Base-by-base conservation (phyloP, 306 rosid species). In the Gillenia trifoliata region DNA sequence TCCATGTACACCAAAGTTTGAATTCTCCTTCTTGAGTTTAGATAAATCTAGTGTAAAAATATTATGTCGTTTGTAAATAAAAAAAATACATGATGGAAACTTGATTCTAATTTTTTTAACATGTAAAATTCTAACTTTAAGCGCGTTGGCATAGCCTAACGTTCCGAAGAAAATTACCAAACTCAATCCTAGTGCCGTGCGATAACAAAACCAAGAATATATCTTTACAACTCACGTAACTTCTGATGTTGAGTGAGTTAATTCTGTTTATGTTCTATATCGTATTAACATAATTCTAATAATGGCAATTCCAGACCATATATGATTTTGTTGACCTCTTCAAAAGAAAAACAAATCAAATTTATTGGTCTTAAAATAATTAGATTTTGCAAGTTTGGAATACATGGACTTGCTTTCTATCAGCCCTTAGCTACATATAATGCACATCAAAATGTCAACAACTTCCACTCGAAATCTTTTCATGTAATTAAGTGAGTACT, bases 381-480 rank as follows among this genome's bases (percentile, higher is more conserved):
- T 36, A 17, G 52, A 15, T 64, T 56, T 70, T 22, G 41, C 20
- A 20, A 20, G 20, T 15, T 29, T 26, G 36, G 66, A 40, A 77
- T 50, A 59, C 56, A 65, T 71, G 65, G 86, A 50, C 4, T 10
- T 6, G 38, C 61, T 63, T 22, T 17, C 1, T 2, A 34, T 41
- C 5, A 43, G 64, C 74, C 82, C 75, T 23, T 78, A 80, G 84
- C n/a, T n/a, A n/a, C n/a, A 3, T 29, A 19, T 74, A 84, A 87
- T 69, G 83, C 25, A 1, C 50, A 62, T 80, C 36, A 34, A 62
- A 79, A 74, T 70, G 87, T 85, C 91, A 83, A 78, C 86, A 67
- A 8, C 82, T 47, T 71, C 77, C 85, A 75, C 82, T 78, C 56
- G 54, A 61, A 57, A 71, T 36, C 66, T 30, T 34, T 23, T 76